Evolutionary conservation across 2,329 filamentous ascomycete species (phyloP), one percentile per base, ranked within the genome.

Genomic region (Calonectria pteridis): DNA sequence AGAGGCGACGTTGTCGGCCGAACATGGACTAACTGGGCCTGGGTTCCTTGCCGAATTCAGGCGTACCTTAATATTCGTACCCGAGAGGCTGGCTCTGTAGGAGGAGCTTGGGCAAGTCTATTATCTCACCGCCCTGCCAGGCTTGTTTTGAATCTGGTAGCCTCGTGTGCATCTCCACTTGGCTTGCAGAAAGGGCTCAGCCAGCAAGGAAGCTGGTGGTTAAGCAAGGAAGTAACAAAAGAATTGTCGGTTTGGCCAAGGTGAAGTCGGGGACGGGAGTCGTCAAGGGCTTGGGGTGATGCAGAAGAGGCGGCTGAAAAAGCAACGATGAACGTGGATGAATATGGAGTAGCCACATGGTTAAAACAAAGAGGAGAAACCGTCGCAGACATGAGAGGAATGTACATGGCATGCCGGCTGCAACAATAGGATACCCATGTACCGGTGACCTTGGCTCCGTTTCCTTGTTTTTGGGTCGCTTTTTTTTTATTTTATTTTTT

Each of bases 21-120:
- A 62, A 62, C 43, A 62, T 62, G 55, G 55, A 62, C 55, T 62
- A 62, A 62, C 33, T 62, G 55, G 55, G 55, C 55, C 13, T 62
- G 55, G 55, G 35, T 62, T 62, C 55, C 55, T 62, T 62, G 55
- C 55, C 55, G 55, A 40, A 62, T 62, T 62, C 55, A 62, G 55
- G 55, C 55, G 35, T 62, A 62, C 55, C 55, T 62, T 62, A 62
- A 62, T 62, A 62, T 62, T 62, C 55, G 55, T 62, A 62, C 55
- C 55, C 55, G 55, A 62, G 55, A 62, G 55, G 55, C 35, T 62
- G 55, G 55, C 55, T 62, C 55, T 40, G 33, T 26, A 40, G 23
- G 35, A 23, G 55, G 31, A 35, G 31, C 31, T 62, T 62, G 55
- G 55, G 55, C 55, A 62, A 18, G 37, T 62, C 55, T 40, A 28